These are phyloP conservation scores for Viridothelium virens DNA, from an alignment of 495 filamentous ascomycete genomes.

Conservation along the genomic window DNA sequence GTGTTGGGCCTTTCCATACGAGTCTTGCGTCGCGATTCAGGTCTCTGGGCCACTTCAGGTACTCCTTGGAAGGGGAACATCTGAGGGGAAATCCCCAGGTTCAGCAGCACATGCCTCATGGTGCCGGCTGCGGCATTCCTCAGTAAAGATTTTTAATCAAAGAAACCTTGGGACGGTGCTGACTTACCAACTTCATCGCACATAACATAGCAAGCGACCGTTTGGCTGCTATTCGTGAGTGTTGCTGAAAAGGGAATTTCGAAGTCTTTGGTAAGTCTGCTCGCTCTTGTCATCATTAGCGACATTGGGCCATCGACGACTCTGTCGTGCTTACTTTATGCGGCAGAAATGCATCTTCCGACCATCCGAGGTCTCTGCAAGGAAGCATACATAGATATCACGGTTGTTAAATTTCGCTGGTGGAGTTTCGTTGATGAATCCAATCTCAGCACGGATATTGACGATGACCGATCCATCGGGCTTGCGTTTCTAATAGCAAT, in stretches of 20 bases:
- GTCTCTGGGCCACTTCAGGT: constrained; percentile 12
- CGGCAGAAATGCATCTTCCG: constrained; percentile 69
- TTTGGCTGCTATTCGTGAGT: constrained; percentile 49
- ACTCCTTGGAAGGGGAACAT: constrained; percentile 43
- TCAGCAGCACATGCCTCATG: constrained; percentile 50
- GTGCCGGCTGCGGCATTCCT: constrained; percentile 61
- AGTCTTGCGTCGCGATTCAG: constrained; percentile 9
- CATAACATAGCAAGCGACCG: constrained; percentile 63
- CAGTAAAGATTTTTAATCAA: background rate
- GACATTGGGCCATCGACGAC: background rate
- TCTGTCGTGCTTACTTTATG: constrained; percentile 43
- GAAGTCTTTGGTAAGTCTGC: constrained; percentile 54
- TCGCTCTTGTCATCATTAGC: constrained; percentile 45
- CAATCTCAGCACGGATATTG: constrained; percentile 59
- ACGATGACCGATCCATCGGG: constrained; percentile 44
- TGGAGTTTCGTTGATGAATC: constrained; percentile 61
- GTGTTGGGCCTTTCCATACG: constrained; percentile 16
- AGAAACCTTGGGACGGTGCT: background rate
- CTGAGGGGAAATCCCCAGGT: constrained; percentile 51
- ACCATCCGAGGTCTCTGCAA: constrained; percentile 71
- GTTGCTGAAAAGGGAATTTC: constrained; percentile 55
- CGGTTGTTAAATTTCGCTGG: constrained; percentile 54
- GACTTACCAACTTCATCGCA: constrained; percentile 76
- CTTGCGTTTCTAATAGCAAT: constrained; percentile 35
- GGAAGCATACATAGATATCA: constrained; percentile 60